Conservation (phyloP, 2,329 filamentous ascomycete species). For the Chaetothyriales sp. region DNA sequence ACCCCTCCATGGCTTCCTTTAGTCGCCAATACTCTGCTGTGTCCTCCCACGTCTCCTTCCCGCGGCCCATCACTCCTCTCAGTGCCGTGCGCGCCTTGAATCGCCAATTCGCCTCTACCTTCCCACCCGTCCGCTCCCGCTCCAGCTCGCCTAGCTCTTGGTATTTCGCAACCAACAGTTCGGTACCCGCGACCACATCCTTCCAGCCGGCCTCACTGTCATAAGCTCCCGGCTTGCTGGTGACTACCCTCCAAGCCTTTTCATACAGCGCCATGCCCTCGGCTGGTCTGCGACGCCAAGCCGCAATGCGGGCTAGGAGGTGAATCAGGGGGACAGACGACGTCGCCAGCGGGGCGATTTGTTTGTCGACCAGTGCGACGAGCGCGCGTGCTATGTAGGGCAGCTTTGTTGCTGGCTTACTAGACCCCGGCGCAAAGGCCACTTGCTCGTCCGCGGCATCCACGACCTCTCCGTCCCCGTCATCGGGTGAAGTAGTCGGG, state of each 20-base stretch:
- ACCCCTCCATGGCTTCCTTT: constrained; percentile 1
- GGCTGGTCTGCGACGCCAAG: constrained; percentile 57
- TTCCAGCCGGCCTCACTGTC: constrained; percentile 53
- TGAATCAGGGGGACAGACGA: constrained; percentile 63
- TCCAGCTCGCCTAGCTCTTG: constrained; percentile 54
- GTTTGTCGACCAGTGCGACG: constrained; percentile 58
- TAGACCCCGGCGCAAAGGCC: not conserved
- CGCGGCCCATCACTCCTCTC: constrained; percentile 69
- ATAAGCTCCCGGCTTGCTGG: constrained; percentile 37
- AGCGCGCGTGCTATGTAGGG: constrained; percentile 35
- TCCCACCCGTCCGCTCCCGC: constrained; percentile 36
- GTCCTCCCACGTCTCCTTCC: constrained; percentile 70
- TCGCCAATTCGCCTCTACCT: constrained; percentile 69
- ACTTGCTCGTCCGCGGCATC: not conserved
- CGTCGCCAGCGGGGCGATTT: constrained; percentile 73
- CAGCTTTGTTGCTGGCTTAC: constrained; percentile 33
- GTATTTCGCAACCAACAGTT: constrained; percentile 68
- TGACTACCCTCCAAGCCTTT: constrained; percentile 70
- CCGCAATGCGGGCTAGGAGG: constrained; percentile 55
- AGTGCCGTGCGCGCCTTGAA: constrained; percentile 78
- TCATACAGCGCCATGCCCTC: constrained; percentile 73
- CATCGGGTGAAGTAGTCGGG: constrained; percentile 4
- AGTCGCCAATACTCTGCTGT: constrained; percentile 30
- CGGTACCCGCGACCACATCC: constrained; percentile 61
- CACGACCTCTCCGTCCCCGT: not conserved